Evolutionary conservation across 352 stramenopile species (phyloP).

Genomic region (Halophytophthora batemanensis): DNA sequence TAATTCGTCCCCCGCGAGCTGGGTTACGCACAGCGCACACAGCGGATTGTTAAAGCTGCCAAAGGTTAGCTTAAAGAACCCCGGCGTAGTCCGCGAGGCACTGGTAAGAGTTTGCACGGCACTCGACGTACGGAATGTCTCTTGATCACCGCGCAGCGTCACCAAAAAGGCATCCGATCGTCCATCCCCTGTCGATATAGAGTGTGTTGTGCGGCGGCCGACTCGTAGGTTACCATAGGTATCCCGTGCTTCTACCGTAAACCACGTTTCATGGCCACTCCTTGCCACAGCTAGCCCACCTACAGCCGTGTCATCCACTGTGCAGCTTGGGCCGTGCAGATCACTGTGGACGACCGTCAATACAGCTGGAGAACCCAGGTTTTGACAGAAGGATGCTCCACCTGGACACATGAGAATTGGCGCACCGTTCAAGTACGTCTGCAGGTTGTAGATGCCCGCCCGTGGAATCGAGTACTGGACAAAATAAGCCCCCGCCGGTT

Average conservation of each 20-base stretch:
- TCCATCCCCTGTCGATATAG: constrained; percentile 71
- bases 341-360: constrained; percentile 89
- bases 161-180: constrained; percentile 92
- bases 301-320: constrained; percentile 68
- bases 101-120: constrained; percentile 78
- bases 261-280: constrained; percentile 84
- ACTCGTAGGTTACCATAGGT: constrained; percentile 92
- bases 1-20: constrained; percentile 44
- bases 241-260: constrained; percentile 88
- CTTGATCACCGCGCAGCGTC: constrained; percentile 56
- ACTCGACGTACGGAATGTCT: constrained; percentile 85
- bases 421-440: constrained; percentile 76
- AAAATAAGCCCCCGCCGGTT: constrained; percentile 80
- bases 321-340: constrained; percentile 87
- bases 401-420: constrained; percentile 89
- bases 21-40: constrained; percentile 55
- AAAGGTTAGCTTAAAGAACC: constrained; percentile 75
- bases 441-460: constrained; percentile 85
- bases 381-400: constrained; percentile 35
- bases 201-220: constrained; percentile 67
- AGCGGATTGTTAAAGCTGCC: constrained; percentile 52
- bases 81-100: constrained; percentile 17
- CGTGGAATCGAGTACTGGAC: constrained; percentile 93
- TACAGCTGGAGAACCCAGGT: constrained; percentile 46
- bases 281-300: constrained; percentile 71